Base-by-base conservation (phyloP, 2,329 filamentous ascomycete genomes). In the Blastomyces gilchristii region DNA sequence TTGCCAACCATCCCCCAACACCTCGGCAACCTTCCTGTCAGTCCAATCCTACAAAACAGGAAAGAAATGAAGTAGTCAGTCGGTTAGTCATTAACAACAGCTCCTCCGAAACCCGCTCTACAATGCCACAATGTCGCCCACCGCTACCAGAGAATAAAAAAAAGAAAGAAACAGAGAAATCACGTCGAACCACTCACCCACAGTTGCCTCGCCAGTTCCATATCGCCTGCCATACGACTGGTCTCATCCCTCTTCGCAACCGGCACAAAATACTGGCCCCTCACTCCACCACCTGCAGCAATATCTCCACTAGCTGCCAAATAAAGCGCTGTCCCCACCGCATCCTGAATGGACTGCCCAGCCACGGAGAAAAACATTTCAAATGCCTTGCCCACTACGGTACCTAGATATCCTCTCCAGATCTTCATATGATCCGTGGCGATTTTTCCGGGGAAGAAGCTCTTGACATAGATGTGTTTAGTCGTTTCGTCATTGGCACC, bases 231-330 rank as follows among this genome's bases (percentile, higher is more conserved):
- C 57, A 71, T 62, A 28, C 54, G 52, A 53, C 69, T 73, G 14
- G 69, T 68, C 54, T 67, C 64, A 56, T 67, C 68, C 43, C 65
- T 62, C n/a, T 65, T 69, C 5, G 71, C 75, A 49, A 76, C 70
- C 9, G 76, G 75, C 53, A 75, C 70, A 59, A 76, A 78, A 61
- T 76, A 78, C 52, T 67, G 67, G 0, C 74, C 76, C 41, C 69
- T 69, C 18, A 67, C 43, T 25, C 61, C 61, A 12, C 69, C 61
- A 22, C 65, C 60, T 22, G 65, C 63, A 14, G 53, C 60, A 6
- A 75, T 66, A 16, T 71, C 68, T 1, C 57, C 58, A 62, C 69
- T 71, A 14, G 72, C 58, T 22, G 69, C 69, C 41, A 74, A 64
- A 67, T 69, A 75, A 41, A 75, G 54, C 12, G 68, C 71, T 8